Base-by-base conservation (phyloP, 768 basidiomycete species). In the Mycena latifolia region DNA sequence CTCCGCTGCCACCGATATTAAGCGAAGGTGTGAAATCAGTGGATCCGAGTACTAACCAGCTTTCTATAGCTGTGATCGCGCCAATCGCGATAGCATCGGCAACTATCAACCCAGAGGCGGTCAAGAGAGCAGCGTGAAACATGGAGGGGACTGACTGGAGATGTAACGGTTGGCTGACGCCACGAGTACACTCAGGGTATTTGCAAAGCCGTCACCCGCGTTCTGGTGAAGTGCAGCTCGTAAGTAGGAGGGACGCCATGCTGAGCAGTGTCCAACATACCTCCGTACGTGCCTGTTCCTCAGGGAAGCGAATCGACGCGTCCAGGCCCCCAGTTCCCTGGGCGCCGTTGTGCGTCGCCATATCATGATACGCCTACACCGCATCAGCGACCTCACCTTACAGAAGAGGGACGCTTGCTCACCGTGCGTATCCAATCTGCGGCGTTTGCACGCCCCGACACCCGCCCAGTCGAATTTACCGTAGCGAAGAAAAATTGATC, bases 351-450 rank as follows among this genome's bases (percentile, higher is more conserved):
- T n/a, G n/a, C n/a, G n/a, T n/a, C n/a, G n/a, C n/a, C 31, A 35
- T 22, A 9, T 60, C 58, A 18, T 60, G 58, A 45, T 60, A 60
- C n/a, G 58, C 58, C 58, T 60, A 17, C 20, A 58, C n/a, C n/a
- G n/a, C 22, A 7, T 20, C 12, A 6, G 43, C n/a, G 18, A 22
- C 3, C 6, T 28, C 2, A 24, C 18, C 39, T 14, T n/a, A n/a
- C n/a, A n/a, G 12, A n/a, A 33, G 15, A 14, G n/a, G n/a, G n/a
- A 2, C 4, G 27, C 18, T 35, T 29, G 6, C 58, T 22, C n/a
- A 60, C 58, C 22, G 58, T 60, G 48, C 58, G 58, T 8, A 50
- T 60, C 58, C 58, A 60, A 9, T 60, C 33, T 11, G 46, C 24
- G 24, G 46, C 46, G 14, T 47, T 25, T 22, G 46, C 4, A 2